These are phyloP conservation scores for Schoenoplectus tabernaemontani DNA, from an alignment of 202 grass and related monocot genomes.

Conservation along the genomic window DNA sequence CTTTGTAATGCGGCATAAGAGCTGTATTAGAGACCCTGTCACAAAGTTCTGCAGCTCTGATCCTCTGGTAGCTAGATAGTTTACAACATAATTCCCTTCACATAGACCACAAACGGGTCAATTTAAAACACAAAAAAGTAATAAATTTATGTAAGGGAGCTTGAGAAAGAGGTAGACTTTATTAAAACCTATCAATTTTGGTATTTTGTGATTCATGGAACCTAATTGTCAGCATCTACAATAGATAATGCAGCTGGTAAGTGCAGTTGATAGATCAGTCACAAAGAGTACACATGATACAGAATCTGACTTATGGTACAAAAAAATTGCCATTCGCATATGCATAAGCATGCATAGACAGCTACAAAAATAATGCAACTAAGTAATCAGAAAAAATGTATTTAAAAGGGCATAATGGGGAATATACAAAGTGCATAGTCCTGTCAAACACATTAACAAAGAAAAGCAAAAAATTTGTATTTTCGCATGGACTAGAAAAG, in stretches of 20 bases:
- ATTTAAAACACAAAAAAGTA: too few relatives aligned
- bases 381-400: not conserved
- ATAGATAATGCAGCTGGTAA: not conserved
- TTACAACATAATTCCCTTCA: slow-evolving; percentile 99
- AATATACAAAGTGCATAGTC: slow-evolving; percentile 17
- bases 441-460: slow-evolving; percentile 23
- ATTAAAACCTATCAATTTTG: not conserved
- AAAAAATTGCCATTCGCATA: not conserved
- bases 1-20: slow-evolving; percentile 95
- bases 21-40: slow-evolving; percentile 82
- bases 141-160: slow-evolving; percentile 15
- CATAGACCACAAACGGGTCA: slow-evolving; percentile 58
- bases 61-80: slow-evolving; percentile 94
- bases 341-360: not conserved
- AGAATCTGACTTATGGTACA: not conserved
- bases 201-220: not conserved
- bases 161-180: slow-evolving; percentile 2
- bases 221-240: not conserved
- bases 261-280: not conserved
- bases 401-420: not conserved
- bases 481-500: slow-evolving; percentile 6
- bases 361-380: not conserved
- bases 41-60: slow-evolving; percentile 94
- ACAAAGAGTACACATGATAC: not conserved
- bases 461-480: slow-evolving; percentile 18